Evolutionary conservation across 2,329 filamentous ascomycete genomes (phyloP), one percentile per base, ranked within the genome.

Genomic region (Alternaria arborescens): DNA sequence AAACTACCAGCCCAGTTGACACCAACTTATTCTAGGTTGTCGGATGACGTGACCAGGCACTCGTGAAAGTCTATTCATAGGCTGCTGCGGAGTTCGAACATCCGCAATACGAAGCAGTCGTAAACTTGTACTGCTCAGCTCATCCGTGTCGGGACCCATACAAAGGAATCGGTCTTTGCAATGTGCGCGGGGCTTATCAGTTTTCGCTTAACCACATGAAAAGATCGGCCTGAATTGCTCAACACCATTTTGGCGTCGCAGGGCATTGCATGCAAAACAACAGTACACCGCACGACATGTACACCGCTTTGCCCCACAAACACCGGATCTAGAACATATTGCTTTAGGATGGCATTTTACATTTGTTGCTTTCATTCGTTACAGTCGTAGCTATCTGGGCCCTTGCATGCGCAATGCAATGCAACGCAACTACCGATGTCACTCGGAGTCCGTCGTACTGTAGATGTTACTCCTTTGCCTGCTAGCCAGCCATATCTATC

Each of bases 231-330:
- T 52, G 30, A 48, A 22, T 14, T 22, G 20, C 28, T 53, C 51
- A 53, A 43, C 51, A 53, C 40, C 38, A 53, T 24, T 53, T 53
- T 53, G 51, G 51, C 51, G 51, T 43, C 26, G 55, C 55, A 51
- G 50, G 47, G 38, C 40, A 42, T 52, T 36, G 47, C 44, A 51
- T 56, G 14, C 30, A 51, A 32, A 50, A 48, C 55, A 57, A 34
- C 44, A 44, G 22, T 47, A 52, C 50, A 51, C 51, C 48, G 55
- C 48, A 58, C 22, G n/a, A 46, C n/a, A 24, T 53, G 41, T 32
- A 58, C 55, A 58, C 55, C 55, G 55, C 55, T 58, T 42, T 47
- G 42, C 46, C 46, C 46, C 46, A 50, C 46, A 14, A 38, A 50
- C 32, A 50, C 46, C 32, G 32, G 20, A 50, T 50, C 46, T 50